phyloP scores from a whole-genome alignment of 805 yeast genomes.

The Wickerhamiella cacticola region DNA sequence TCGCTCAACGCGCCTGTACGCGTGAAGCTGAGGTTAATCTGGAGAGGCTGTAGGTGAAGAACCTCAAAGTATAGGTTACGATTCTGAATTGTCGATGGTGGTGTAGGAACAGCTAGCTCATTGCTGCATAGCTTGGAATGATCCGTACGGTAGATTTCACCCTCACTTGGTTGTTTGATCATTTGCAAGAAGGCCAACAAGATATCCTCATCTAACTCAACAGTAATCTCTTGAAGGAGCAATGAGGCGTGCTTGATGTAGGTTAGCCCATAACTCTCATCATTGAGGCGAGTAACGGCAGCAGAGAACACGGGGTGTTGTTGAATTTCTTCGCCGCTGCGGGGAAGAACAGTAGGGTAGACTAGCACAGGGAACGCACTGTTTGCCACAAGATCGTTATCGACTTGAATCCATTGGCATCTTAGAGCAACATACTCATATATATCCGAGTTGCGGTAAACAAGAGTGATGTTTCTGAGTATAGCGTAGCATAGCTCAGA shows the following conservation, averaged over 20 bases:
- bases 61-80: constrained; percentile 85
- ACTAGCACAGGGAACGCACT: constrained; percentile 66
- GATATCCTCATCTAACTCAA: constrained; percentile 91
- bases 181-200: constrained; percentile 71
- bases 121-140: constrained; percentile 50
- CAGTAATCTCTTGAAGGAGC: constrained; percentile 76
- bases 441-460: constrained; percentile 71
- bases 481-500: constrained; percentile 81
- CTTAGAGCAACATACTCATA: constrained; percentile 71
- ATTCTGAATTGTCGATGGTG: constrained; percentile 41
- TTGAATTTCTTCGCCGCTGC: constrained; percentile 68
- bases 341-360: constrained; percentile 84
- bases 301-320: constrained; percentile 86
- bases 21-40: constrained; percentile 78
- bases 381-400: constrained; percentile 82
- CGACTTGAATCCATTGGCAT: constrained; percentile 89
- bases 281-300: constrained; percentile 71
- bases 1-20: constrained; percentile 49
- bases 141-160: constrained; percentile 18
- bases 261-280: constrained; percentile 78
- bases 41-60: constrained; percentile 82
- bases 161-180: constrained; percentile 29
- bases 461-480: constrained; percentile 64
- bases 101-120: constrained; percentile 56
- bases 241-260: constrained; percentile 87